Base-by-base conservation (phyloP, 805 yeast genomes). In the Candida sithepensis region DNA sequence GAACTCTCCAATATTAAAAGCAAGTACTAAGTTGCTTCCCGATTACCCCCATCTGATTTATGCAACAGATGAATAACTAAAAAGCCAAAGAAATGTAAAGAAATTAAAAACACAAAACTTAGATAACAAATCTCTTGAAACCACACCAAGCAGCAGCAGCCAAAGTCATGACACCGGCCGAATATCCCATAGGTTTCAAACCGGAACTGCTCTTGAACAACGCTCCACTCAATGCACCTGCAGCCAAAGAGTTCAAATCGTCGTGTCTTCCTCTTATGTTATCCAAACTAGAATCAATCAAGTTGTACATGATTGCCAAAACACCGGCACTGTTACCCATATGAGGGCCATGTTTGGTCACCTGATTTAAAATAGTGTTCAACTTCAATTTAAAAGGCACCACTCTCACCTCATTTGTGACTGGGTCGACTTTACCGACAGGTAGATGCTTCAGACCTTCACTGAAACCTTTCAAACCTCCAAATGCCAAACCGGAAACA, bases 251-350 rank as follows among this genome's bases (percentile, higher is more conserved):
- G 69, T 92, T 92, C 44, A 71, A 64, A 58, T 84, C 84, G 69
- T 92, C 98, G 67, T 92, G 97, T 67, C 82, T 80, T 45, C 96
- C 97, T 71, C 97, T 84, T 46, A 84, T 64, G 39, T 78, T 75
- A 67, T 88, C 98, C 55, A 94, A 73, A 10, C 84, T 65, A 24
- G 94, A 81, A 69, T 90, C 91, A 57, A 88, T 75, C 56, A 92
- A 67, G 71, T 94, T 94, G 71, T 94, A 94, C 54, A 86, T 78
- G 59, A 94, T 70, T 21, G 97, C 97, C 57, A 94, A 75, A 19
- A 90, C 95, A 72, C 97, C 99, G 14, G 96, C 96, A 45, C 85
- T 83, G 73, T 94, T 94, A 58, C 98, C 99, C 63, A 92, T 70
- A 68, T 81, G 92, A 20, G 99, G 99, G 51, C 99, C 99, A 67